Percentiles rank a stretch among this genome's conserved stretches.
Conservation (phyloP, 768 basidiomycete genomes). For the Neoboletus brunneissimus region DNA sequence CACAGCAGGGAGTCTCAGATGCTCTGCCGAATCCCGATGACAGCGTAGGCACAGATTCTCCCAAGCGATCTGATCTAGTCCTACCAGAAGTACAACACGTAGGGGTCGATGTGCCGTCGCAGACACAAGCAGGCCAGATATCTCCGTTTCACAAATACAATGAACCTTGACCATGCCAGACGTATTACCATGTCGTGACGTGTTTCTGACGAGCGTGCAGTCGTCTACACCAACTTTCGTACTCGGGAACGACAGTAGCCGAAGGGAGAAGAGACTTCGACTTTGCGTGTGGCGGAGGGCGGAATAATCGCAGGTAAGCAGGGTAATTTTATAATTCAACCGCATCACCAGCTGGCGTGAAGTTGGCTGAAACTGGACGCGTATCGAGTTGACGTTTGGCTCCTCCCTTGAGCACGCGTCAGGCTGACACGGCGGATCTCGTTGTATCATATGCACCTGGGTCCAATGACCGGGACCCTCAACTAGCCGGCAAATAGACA, state of each 20-base stretch:
- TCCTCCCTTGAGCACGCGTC: background rate
- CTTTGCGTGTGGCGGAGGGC: background rate
- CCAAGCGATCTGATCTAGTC: conserved; percentile 1
- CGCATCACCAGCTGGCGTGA: background rate
- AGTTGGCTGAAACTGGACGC: background rate
- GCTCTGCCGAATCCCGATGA: background rate
- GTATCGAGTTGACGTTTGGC: background rate
- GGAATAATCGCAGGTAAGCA: background rate
- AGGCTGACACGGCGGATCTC: conserved; percentile 2
- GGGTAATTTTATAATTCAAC: background rate
- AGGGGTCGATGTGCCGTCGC: background rate
- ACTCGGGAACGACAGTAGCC: too few relatives aligned
- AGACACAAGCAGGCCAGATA: background rate
- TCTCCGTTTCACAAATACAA: background rate
- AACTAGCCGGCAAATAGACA: background rate
- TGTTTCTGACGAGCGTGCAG: background rate
- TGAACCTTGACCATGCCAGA: background rate
- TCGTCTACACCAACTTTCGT: background rate
- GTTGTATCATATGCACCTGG: background rate
- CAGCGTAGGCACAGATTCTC: background rate
- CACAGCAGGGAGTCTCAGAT: background rate
- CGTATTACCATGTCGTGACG: too few relatives aligned
- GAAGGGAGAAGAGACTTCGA: background rate
- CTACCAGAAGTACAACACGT: background rate
- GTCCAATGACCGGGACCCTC: background rate